Evolutionary conservation across 371 early-diverging fungal species (phyloP), one percentile per base, ranked within the genome.

Genomic region (Mortierella sp.): DNA sequence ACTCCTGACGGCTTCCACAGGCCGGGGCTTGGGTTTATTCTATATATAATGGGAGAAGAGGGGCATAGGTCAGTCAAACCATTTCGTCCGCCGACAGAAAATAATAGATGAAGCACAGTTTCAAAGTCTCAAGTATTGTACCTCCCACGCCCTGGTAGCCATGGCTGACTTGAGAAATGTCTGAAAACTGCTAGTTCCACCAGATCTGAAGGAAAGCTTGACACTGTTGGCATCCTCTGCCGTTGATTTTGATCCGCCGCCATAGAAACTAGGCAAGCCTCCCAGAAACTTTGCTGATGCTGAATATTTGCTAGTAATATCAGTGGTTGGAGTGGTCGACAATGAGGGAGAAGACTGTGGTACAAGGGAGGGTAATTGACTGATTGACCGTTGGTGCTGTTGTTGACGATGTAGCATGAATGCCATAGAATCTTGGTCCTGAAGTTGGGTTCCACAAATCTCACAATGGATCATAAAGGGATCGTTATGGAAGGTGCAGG

Each of bases 401-500:
- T 82, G 77, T 54, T 86, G 86, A 21, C 86, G 79, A 42, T 86
- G 70, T 42, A 86, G 57, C 80, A 77, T 72, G 52, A 80, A 86
- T 0, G 80, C 82, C 5, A 75, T 73, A 19, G 82, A 80, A 2
- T 87, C 80, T 50, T 79, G 76, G 68, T 82, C 89, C 55, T 88
- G 80, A 6, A 95, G 88, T 75, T 91, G 89, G 0, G 92, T 85
- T 44, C 92, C 95, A 83, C 97, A 96, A 81, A 96, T 92, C 76
- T 96, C 97, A 84, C 98, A 98, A 24, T 90, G 89, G 6, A 89
- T 81, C 93, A 96, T 92, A 75, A 94, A 94, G 0, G 92, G 91
- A 83, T 96, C 96, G 83, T 98, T 98, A 68, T 94, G 88, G 84
- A 97, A 98, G 0, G 97, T 98, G 88, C 98, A 96, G 3, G 89